Evolutionary conservation across 495 filamentous ascomycete genomes (phyloP), one percentile per base, ranked within the genome.

Genomic region (Ascodesmis nigricans): DNA sequence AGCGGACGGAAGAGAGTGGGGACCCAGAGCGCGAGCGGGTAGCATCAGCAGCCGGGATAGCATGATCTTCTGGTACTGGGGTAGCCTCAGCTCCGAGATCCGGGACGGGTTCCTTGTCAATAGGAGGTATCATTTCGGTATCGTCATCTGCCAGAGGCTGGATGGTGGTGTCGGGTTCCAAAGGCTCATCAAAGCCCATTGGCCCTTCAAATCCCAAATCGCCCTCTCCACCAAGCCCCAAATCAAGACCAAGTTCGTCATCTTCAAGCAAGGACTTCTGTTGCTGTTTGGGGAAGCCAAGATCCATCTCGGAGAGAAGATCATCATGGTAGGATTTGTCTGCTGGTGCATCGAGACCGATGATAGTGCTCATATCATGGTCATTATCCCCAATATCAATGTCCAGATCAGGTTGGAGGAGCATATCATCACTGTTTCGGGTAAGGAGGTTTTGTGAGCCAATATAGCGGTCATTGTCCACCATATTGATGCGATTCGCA

Each of bases 351-450:
- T n/a, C n/a, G n/a, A n/a, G n/a, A n/a, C n/a, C n/a, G n/a, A n/a
- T n/a, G n/a, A n/a, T n/a, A n/a, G n/a, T n/a, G n/a, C n/a, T n/a
- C n/a, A n/a, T n/a, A n/a, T n/a, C n/a, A n/a, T n/a, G n/a, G n/a
- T n/a, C n/a, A n/a, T n/a, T n/a, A n/a, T n/a, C n/a, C n/a, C n/a
- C n/a, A n/a, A n/a, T n/a, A n/a, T n/a, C n/a, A n/a, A n/a, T n/a
- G n/a, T n/a, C n/a, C n/a, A n/a, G n/a, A n/a, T 77, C 64, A 47
- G 71, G 33, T 64, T 70, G 49, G 61, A 71, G 21, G 60, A 62
- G 39, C 65, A 69, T 18, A 61, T 59, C 33, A 66, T 65, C 39
- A 71, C 55, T 24, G 59, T 59, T 31, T 71, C 58, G 5, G 70
- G 63, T 2, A 57, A 55, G 23, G 60, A 51, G 2, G 55, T 60